A percentile compares a stretch with the other conserved stretches of the same genome.
Conservation (phyloP, 2,329 filamentous ascomycete genomes). For the Aspergillus sp. region DNA sequence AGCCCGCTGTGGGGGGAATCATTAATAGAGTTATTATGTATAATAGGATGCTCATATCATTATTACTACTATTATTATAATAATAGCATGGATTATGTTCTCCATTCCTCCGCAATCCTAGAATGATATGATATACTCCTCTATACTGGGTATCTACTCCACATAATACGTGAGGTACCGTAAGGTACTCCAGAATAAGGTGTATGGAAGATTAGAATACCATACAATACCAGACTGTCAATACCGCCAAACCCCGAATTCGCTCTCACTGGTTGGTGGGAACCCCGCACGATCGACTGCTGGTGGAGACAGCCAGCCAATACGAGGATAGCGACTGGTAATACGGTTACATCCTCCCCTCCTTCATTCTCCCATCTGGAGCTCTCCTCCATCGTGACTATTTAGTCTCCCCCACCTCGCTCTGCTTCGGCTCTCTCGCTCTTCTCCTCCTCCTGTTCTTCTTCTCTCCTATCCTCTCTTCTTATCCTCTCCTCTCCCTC, state of each 20-base stretch:
- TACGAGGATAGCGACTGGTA: background rate
- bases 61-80: too few species aligned
- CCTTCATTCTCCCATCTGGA: background rate
- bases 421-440: background rate
- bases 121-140: too few species aligned
- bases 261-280: background rate
- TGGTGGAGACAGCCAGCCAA: background rate
- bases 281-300: slow-evolving; percentile 5
- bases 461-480: background rate
- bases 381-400: background rate
- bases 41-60: too few species aligned
- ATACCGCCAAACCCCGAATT: background rate
- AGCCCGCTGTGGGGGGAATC: too few species aligned
- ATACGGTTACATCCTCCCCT: background rate
- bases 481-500: slow-evolving; percentile 1
- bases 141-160: too few species aligned
- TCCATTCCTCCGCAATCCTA: too few species aligned
- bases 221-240: too few species aligned
- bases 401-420: background rate
- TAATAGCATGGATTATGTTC: too few species aligned
- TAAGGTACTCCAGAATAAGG: too few species aligned
- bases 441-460: background rate
- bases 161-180: too few species aligned
- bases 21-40: too few species aligned
- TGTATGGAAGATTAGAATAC: too few species aligned